These are phyloP conservation scores for Collybiopsis luxurians DNA, from an alignment of 768 basidiomycete species.

Conservation along the genomic window DNA sequence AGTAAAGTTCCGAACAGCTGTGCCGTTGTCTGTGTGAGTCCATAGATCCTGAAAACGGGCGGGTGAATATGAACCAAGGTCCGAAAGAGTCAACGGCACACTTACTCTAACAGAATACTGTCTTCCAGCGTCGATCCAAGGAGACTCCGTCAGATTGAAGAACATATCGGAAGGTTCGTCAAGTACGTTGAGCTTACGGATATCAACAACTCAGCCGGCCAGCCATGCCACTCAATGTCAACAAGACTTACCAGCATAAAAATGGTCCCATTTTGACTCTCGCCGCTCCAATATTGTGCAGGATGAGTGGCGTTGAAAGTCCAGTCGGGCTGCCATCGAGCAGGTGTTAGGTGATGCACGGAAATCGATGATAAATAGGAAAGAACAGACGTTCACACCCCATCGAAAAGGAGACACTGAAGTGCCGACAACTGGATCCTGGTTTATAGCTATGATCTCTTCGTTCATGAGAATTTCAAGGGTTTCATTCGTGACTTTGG, in stretches of 20 bases:
- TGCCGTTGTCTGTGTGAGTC: constrained; percentile 71
- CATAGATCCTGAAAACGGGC: constrained; percentile 56
- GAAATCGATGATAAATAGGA: neutral
- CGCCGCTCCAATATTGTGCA: constrained; percentile 72
- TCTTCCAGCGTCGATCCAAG: constrained; percentile 67
- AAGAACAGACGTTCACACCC: constrained; percentile 57
- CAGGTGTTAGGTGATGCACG: neutral
- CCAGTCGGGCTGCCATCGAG: constrained; percentile 36
- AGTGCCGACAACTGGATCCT: constrained; percentile 60
- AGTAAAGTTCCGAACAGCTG: constrained; percentile 57
- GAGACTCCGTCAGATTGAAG: constrained; percentile 66
- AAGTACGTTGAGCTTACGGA: constrained; percentile 54
- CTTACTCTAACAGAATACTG: constrained; percentile 64
- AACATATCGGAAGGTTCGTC: constrained; percentile 54
- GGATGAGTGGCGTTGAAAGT: constrained; percentile 45
- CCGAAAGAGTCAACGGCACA: neutral
- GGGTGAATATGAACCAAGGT: neutral
- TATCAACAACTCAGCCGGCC: too few relatives aligned
- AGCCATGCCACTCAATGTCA: too few relatives aligned
- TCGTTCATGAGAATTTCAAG: constrained; percentile 57
- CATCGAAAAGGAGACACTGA: constrained; percentile 66
- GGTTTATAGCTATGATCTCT: constrained; percentile 69
- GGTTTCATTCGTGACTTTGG: constrained; percentile 43
- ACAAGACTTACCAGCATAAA: constrained; percentile 56
- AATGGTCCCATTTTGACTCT: constrained; percentile 60